Evolutionary conservation across 78 protist species (phyloP).

Genomic region (Mastigamoeba balamuthi): DNA sequence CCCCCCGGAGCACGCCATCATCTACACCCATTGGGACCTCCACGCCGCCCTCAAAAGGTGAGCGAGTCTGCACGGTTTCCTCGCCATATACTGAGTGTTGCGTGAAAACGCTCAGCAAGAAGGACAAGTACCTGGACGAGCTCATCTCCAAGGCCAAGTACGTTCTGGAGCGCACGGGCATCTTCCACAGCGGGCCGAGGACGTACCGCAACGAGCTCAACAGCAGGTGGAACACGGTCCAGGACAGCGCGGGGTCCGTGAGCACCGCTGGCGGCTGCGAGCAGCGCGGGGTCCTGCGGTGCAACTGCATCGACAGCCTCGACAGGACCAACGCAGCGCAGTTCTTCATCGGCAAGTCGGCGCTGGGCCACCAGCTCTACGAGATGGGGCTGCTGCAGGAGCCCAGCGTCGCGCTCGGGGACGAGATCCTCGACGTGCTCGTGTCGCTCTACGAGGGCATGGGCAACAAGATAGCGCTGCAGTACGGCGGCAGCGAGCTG

Average conservation of each 20-base stretch:
- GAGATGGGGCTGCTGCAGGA: conserved; percentile 43
- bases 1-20: conserved; percentile 29
- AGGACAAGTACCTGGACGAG: conserved; percentile 8
- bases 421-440: conserved; percentile 23
- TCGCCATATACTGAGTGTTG: neutral
- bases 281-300: conserved; percentile 79
- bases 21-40: conserved; percentile 58
- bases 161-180: neutral
- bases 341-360: conserved; percentile 73
- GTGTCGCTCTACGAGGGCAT: conserved; percentile 63
- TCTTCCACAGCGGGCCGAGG: conserved; percentile 22
- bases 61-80: neutral
- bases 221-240: neutral
- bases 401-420: conserved; percentile 19
- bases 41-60: conserved; percentile 11
- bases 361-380: conserved; percentile 71
- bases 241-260: neutral
- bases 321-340: conserved; percentile 96
- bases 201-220: neutral
- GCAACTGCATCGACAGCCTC: conserved; percentile 96
- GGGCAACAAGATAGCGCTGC: conserved; percentile 88
- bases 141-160: conserved; percentile 1
- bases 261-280: conserved; percentile 12
- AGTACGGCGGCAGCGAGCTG: conserved; percentile 48
- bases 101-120: no score